Evolutionary conservation across 768 basidiomycete species (phyloP).

Genomic region (Suillus fuscotomentosus): DNA sequence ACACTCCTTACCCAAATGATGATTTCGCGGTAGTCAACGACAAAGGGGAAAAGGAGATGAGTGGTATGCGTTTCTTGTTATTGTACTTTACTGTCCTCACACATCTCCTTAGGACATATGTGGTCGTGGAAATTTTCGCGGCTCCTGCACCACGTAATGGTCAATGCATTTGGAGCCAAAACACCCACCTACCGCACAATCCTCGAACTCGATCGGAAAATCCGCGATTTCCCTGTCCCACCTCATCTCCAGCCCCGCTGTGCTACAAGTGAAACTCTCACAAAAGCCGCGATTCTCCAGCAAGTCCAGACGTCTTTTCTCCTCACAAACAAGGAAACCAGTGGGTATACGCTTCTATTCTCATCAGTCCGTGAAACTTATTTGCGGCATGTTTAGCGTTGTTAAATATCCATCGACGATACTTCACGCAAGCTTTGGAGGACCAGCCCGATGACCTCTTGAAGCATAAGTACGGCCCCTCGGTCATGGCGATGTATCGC

Average conservation of each 20-base stretch:
- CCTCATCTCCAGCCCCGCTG: constrained; percentile 38
- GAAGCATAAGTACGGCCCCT: constrained; percentile 62
- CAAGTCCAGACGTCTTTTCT: constrained; percentile 44
- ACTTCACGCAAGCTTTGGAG: constrained; percentile 65
- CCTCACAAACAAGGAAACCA: constrained; percentile 48
- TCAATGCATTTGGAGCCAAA: constrained; percentile 50
- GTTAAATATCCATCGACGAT: constrained; percentile 63
- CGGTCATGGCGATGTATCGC: constrained; percentile 70
- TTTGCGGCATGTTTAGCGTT: constrained; percentile 38
- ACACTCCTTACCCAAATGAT: constrained; percentile 54
- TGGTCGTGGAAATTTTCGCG: constrained; percentile 58
- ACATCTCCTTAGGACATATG: constrained; percentile 41
- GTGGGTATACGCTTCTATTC: constrained; percentile 29
- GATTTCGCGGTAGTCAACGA: constrained; percentile 32
- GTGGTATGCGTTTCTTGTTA: constrained; percentile 36
- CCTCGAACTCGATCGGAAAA: constrained; percentile 56
- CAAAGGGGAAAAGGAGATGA: constrained; percentile 36
- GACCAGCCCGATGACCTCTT: constrained; percentile 57
- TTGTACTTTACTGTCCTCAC: neutral
- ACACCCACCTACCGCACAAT: constrained; percentile 50
- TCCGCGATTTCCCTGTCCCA: constrained; percentile 61
- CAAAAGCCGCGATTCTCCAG: constrained; percentile 13
- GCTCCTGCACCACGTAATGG: constrained; percentile 50
- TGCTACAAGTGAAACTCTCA: constrained; percentile 20
- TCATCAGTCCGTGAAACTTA: neutral